Percentiles rank a stretch among this genome's conserved stretches.
Evolutionary conservation across 768 basidiomycete species (phyloP).

Genomic region (Infundibulicybe gibba): DNA sequence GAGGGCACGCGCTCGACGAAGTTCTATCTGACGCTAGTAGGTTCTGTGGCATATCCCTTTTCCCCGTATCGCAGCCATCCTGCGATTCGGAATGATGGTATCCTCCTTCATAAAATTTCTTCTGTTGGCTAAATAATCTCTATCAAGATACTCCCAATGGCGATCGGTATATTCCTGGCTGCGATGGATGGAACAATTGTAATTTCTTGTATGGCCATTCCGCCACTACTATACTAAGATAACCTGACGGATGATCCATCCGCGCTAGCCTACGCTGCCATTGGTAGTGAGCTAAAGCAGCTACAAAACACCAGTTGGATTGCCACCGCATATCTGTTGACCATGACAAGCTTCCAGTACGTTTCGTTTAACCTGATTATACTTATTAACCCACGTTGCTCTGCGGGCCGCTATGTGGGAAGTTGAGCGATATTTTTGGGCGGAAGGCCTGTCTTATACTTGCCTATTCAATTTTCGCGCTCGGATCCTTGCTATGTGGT

Average conservation of each 20-base stretch:
- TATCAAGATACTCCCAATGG: slow-evolving; percentile 40
- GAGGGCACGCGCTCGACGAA: slow-evolving; percentile 3
- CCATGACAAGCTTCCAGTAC: slow-evolving; percentile 58
- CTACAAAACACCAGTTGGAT: slow-evolving; percentile 68
- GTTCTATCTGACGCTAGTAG: slow-evolving; percentile 21
- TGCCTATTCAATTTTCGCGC: slow-evolving; percentile 48
- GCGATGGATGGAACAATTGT: slow-evolving; percentile 53
- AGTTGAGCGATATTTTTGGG: slow-evolving; percentile 65
- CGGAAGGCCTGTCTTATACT: slow-evolving; percentile 55
- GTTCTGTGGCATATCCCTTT: slow-evolving; percentile 7
- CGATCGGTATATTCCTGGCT: slow-evolving; percentile 41
- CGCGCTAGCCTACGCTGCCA: slow-evolving; percentile 44
- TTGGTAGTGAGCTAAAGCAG: slow-evolving; percentile 56
- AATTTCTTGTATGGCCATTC: slow-evolving; percentile 32
- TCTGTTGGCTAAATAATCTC: neutral
- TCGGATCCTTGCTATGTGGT: slow-evolving; percentile 54
- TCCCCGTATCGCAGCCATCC: neutral
- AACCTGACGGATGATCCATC: slow-evolving; percentile 7
- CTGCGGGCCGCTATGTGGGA: slow-evolving; percentile 56
- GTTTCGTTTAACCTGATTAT: neutral
- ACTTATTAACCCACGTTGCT: neutral
- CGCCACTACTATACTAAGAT: slow-evolving; percentile 3
- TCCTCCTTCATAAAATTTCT: neutral
- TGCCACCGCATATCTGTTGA: slow-evolving; percentile 59
- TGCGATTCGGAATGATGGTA: neutral